Evolutionary conservation across 768 basidiomycete genomes (phyloP), one percentile per base, ranked within the genome.

Genomic region (Psilocybe azurescens): DNA sequence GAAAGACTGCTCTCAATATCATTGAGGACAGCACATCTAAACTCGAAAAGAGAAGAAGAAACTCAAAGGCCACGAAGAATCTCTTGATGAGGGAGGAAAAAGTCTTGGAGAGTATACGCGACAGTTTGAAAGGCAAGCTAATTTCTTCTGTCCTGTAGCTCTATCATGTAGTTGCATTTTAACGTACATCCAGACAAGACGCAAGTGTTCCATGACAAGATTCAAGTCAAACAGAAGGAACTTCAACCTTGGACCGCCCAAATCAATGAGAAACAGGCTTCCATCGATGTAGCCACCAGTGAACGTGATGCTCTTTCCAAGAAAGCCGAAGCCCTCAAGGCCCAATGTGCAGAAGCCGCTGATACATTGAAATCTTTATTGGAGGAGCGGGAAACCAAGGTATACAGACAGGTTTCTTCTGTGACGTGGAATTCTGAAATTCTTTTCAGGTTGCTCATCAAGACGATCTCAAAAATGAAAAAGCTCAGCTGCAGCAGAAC

Each of bases 111-210:
- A 82, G 83, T 30, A 94, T 99, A 77, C 89, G 71, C 81, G 83
- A 98, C 68, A 87, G 93, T 62, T 77, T 99, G 63, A 96, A 93
- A 79, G 97, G 95, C 91, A 18, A 29, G 75, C 64, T 10, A 2
- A 32, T n/a, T n/a, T n/a, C n/a, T n/a, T 4, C 13, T 18, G 6
- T 32, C 1, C 20, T 38, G 32, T 44, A 62, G 28, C 30, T 30
- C 29, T 47, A 29, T n/a, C 9, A 18, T 49, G 20, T 58, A 2
- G 28, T 18, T 4, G 28, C 39, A 56, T 54, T 59, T 46, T n/a
- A n/a, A n/a, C n/a, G n/a, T n/a, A n/a, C n/a, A n/a, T 54, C 24
- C 53, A 98, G 97, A 94, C 75, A 98, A 98, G 77, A 99, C 97
- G 0, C 94, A 95, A 67, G 88, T 87, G 3, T 97, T 96, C 79